phyloP scores from a whole-genome alignment of 257 asterid genomes.

The Echium plantagineum region DNA sequence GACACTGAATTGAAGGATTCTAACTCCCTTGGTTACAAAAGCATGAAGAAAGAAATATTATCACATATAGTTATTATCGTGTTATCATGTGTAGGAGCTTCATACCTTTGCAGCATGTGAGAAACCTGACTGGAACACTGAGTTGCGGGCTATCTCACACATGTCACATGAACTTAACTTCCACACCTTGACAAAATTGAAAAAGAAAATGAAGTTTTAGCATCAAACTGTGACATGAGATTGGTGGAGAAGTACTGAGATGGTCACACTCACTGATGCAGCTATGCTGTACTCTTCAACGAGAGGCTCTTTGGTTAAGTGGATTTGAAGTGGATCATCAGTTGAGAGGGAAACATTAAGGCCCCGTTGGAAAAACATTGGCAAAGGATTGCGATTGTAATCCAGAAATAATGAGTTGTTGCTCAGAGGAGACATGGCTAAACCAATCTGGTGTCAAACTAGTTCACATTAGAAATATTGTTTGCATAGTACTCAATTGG shows the following conservation, averaged over 20 bases:
- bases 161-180: constrained; percentile 87
- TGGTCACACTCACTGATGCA: constrained; percentile 65
- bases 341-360: constrained; percentile 95
- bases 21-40: no score
- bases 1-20: neutral
- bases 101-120: constrained; percentile 84
- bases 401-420: constrained; percentile 91
- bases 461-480: constrained; percentile 14
- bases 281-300: constrained; percentile 99
- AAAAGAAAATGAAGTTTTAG: neutral
- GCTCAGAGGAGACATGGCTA: constrained; percentile 99
- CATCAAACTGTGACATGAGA: neutral
- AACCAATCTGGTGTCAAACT: constrained; percentile 58
- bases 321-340: constrained; percentile 96
- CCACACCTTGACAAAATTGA: constrained; percentile 53
- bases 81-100: no score
- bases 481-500: neutral
- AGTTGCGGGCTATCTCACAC: constrained; percentile 97
- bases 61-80: neutral
- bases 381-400: constrained; percentile 95
- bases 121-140: constrained; percentile 92
- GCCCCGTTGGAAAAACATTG: constrained; percentile 85
- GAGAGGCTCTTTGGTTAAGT: constrained; percentile 94
- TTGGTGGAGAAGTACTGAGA: neutral
- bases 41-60: neutral